phyloP scores from a whole-genome alignment of 768 basidiomycete genomes.

The Phallus indusiatus region DNA sequence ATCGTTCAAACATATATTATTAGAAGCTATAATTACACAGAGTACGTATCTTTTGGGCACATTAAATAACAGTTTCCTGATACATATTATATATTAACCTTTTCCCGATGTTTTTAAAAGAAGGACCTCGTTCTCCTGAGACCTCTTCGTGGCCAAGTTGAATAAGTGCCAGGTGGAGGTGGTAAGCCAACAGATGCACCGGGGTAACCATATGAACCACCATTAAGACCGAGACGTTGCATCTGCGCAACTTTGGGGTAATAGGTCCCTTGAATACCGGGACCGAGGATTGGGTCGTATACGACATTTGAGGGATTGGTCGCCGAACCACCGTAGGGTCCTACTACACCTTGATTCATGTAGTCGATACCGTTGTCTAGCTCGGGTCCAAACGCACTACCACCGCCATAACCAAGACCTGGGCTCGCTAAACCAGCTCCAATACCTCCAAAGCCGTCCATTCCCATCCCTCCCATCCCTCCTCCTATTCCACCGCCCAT shows the following conservation, averaged over 20 bases:
- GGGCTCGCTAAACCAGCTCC: neutral
- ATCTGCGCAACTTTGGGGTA: neutral
- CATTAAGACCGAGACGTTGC: neutral
- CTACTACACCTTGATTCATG: neutral
- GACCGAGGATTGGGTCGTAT: slow-evolving; percentile 3
- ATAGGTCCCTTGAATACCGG: slow-evolving; percentile 6
- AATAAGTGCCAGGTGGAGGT: neutral
- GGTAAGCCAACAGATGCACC: neutral
- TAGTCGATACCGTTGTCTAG: neutral
- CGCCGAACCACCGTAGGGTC: neutral
- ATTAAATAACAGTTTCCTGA: neutral
- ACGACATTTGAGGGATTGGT: neutral
- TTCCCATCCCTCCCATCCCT: neutral
- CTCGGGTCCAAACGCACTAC: neutral
- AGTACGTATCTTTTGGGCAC: neutral
- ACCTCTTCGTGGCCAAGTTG: neutral
- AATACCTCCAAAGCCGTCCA: neutral
- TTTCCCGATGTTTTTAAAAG: neutral
- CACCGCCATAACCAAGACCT: neutral
- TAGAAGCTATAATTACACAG: neutral
- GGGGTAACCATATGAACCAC: neutral
- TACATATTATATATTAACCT: neutral
- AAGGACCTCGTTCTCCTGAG: neutral
- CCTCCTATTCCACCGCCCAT: neutral
- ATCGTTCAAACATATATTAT: neutral